These are phyloP conservation scores for Lactarius tabidus DNA, from an alignment of 768 basidiomycete species.

Conservation along the genomic window DNA sequence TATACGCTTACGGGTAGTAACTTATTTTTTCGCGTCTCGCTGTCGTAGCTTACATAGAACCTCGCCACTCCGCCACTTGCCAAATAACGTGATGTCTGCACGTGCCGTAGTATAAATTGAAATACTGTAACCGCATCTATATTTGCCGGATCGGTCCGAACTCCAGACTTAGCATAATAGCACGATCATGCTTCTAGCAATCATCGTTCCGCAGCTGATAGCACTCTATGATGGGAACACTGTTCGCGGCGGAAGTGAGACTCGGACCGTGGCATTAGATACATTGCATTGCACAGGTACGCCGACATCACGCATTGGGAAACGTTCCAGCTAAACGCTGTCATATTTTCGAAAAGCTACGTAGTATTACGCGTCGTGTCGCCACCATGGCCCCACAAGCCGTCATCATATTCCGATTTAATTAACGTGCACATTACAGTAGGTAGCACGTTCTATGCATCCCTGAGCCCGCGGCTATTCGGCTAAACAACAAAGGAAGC, in stretches of 20 bases:
- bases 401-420: background rate
- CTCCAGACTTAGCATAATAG: background rate
- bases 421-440: no score
- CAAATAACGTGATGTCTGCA: background rate
- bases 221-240: no score
- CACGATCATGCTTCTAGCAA: background rate
- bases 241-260: background rate
- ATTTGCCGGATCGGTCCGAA: no score
- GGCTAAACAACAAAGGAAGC: background rate
- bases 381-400: background rate
- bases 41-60: background rate
- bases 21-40: conserved; percentile 5
- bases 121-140: background rate
- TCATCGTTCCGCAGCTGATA: background rate
- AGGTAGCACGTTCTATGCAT: background rate
- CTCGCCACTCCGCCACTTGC: background rate
- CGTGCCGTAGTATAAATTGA: background rate
- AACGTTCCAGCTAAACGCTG: background rate
- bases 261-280: background rate
- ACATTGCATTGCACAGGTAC: no score
- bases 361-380: background rate
- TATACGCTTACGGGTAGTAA: conserved; percentile 14
- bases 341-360: background rate
- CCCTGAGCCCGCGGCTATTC: background rate
- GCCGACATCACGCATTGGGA: no score